These are phyloP conservation scores for Dryas integrifolia DNA, from an alignment of 331 rosid species.

Conservation along the genomic window DNA sequence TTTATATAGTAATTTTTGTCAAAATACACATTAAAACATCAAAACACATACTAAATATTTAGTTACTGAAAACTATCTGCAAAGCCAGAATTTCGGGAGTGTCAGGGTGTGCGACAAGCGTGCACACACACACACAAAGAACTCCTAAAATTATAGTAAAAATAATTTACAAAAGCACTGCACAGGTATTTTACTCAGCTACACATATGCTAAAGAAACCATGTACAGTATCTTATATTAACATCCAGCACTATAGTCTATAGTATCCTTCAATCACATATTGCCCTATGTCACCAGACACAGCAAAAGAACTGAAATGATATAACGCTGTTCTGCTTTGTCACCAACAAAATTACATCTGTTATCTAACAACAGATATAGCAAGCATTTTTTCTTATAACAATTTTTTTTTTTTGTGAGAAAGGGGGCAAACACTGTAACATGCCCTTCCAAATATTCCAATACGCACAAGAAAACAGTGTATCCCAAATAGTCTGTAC, in stretches of 20 bases:
- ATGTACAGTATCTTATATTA: not conserved
- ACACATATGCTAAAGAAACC: not conserved
- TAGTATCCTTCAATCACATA: not conserved
- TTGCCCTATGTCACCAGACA: not conserved
- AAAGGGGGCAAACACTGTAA: not conserved
- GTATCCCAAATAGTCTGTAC: not conserved
- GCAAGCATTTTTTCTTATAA: too few species aligned
- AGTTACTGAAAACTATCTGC: not conserved
- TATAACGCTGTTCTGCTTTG: too few species aligned
- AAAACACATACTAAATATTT: not conserved
- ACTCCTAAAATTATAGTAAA: not conserved
- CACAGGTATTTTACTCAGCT: not conserved
- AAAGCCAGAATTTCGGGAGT: not conserved
- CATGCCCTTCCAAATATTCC: not conserved
- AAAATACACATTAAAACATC: not conserved
- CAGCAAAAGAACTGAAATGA: not conserved
- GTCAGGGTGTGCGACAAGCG: not conserved
- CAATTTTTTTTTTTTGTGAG: too few species aligned
- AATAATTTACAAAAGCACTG: not conserved
- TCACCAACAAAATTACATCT: too few species aligned
- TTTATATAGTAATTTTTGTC: not conserved
- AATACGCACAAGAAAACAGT: not conserved
- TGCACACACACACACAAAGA: not conserved
- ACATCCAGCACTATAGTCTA: not conserved
- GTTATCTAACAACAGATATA: too few species aligned